Base-by-base conservation (phyloP, 73 alveolate genomes). In the Durusdinium trenchii region DNA sequence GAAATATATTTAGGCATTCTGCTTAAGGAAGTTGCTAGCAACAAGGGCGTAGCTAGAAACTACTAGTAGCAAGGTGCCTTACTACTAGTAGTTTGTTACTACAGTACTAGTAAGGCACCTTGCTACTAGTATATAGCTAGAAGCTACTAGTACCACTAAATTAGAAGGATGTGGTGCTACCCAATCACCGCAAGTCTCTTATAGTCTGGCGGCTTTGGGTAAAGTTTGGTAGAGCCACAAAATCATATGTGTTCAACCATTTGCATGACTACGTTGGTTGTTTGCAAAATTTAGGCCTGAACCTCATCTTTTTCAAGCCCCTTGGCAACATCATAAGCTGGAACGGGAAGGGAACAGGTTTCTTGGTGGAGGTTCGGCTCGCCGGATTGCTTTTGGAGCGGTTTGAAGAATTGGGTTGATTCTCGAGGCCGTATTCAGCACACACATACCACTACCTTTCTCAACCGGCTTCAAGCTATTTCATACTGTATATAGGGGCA, bases 271-370 rank as follows among this genome's bases (percentile, higher is more conserved):
- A 23, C 69, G 23, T 57, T 57, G 69, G 32, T 16, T 23, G 23
- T 16, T 16, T 16, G 69, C 23, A 12, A 0, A 40, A n/a, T n/a
- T n/a, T n/a, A 89, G 96, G 96, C 7, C 71, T 89, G 43, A 89
- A 89, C 71, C 50, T 89, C 51, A 86, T 89, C 86, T 89, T 89
- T 50, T 89, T 89, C 86, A 89, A 89, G 96, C 51, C 54, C 12
- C 96, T 1, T 38, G 86, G 96, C 86, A 32, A 67, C 91, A 76
- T 23, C 73, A 23, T 60, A n/a, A 23, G 73, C 73, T 60, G 6
- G 30, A 2, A 0, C 1, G 73, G 30, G 4, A 60, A 32, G 30
- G 73, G 18, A 32, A 60, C 73, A 23, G 6, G 73, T 60, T 23
- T 1, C 30, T 60, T 57, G 12, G 69, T 57, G 1, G 1, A 23